Evolutionary conservation across 352 stramenopile species (phyloP).

Genomic region (Plasmopara halstedii): DNA sequence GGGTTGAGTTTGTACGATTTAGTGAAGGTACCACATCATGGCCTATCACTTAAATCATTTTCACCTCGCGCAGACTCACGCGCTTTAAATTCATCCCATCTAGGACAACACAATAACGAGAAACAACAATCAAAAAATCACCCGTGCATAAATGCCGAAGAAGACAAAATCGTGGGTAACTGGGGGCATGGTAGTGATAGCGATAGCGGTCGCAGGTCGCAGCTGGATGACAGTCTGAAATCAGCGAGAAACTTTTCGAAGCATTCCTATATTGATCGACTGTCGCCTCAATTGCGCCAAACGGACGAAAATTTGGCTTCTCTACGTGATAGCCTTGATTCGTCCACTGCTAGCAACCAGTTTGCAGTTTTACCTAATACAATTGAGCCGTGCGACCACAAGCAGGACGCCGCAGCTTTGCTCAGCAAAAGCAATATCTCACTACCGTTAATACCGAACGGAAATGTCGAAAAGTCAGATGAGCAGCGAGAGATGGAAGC

Average conservation of each 20-base stretch:
- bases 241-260: not conserved
- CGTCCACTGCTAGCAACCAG: constrained; percentile 2
- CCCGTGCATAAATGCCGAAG: not conserved
- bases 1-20: constrained; percentile 38
- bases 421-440: constrained; percentile 3
- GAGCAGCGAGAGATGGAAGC: constrained; percentile 55
- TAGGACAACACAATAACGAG: not conserved
- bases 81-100: constrained; percentile 5
- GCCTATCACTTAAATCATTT: constrained; percentile 1
- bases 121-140: not conserved
- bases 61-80: constrained; percentile 4
- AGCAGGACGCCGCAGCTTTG: constrained; percentile 10
- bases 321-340: constrained; percentile 19
- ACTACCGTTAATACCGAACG: not conserved
- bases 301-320: constrained; percentile 17
- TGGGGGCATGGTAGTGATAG: not conserved
- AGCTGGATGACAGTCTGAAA: not conserved
- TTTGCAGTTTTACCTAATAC: constrained; percentile 2
- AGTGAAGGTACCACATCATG: constrained; percentile 23
- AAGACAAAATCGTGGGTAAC: constrained; percentile 1
- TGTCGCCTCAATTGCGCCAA: not conserved
- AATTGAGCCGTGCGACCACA: constrained; percentile 8
- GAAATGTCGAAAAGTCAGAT: constrained; percentile 27
- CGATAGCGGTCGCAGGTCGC: not conserved
- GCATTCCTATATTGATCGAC: not conserved